phyloP scores from a whole-genome alignment of 768 basidiomycete species.

The Psilocybe tampanensis region DNA sequence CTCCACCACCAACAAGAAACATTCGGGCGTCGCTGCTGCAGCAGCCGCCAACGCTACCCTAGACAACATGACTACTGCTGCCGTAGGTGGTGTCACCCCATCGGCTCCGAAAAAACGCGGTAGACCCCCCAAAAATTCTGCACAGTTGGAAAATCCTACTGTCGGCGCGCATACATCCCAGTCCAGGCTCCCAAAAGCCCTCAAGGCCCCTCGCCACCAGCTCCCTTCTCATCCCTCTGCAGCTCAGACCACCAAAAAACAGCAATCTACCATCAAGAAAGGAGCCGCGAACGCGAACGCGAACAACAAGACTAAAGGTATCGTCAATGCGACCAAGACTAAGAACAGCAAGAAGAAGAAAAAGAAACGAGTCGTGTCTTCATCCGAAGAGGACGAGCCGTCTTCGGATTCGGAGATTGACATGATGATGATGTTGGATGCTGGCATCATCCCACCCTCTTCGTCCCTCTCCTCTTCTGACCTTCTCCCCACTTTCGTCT shows the following conservation, averaged over 20 bases:
- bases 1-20: no score
- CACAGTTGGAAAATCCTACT: slow-evolving; percentile 28
- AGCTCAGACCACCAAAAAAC: slow-evolving; percentile 15
- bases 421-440: neutral
- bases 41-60: neutral
- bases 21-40: no score
- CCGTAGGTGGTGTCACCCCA: slow-evolving; percentile 11
- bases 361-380: slow-evolving; percentile 17
- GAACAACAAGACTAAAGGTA: slow-evolving; percentile 19
- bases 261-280: slow-evolving; percentile 13
- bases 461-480: slow-evolving; percentile 18
- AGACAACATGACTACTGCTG: slow-evolving; percentile 1
- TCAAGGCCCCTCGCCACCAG: neutral
- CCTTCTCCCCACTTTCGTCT: slow-evolving; percentile 66
- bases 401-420: slow-evolving; percentile 38
- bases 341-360: slow-evolving; percentile 8
- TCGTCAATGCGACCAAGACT: slow-evolving; percentile 27
- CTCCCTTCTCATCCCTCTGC: slow-evolving; percentile 15
- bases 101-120: slow-evolving; percentile 49
- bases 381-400: slow-evolving; percentile 30
- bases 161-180: slow-evolving; percentile 9
- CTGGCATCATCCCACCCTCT: neutral
- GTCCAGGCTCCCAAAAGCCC: neutral
- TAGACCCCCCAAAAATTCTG: slow-evolving; percentile 50
- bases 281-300: slow-evolving; percentile 30